Conservation (phyloP, 2,329 filamentous ascomycete species). For the Furcasterigmium sp. region DNA sequence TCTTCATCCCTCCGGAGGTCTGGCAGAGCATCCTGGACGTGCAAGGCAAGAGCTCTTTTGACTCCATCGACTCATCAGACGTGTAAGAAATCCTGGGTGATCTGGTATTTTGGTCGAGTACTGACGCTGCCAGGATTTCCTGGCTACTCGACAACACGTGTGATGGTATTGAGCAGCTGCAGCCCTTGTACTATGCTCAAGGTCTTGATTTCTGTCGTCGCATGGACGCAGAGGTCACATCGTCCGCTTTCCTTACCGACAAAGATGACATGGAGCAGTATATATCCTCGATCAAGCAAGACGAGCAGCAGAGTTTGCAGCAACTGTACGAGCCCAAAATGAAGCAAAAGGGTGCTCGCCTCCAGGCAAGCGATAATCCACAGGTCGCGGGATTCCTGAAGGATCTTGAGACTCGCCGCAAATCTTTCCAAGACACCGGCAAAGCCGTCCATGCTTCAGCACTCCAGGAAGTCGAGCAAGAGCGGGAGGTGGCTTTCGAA, state of each 20-base stretch:
- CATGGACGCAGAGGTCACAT: constrained; percentile 37
- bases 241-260: constrained; percentile 34
- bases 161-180: constrained; percentile 50
- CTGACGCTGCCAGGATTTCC: constrained; percentile 8
- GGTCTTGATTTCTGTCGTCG: constrained; percentile 56
- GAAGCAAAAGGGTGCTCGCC: constrained; percentile 15
- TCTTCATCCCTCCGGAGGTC: constrained; percentile 56
- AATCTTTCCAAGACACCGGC: constrained; percentile 27
- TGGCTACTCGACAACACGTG: constrained; percentile 66
- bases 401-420: constrained; percentile 25
- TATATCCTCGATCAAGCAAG: constrained; percentile 36
- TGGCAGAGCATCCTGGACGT: constrained; percentile 54
- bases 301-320: constrained; percentile 51
- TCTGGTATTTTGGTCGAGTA: too few relatives aligned
- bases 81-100: constrained; percentile 32
- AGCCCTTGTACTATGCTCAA: constrained; percentile 53
- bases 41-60: constrained; percentile 17
- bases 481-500: constrained; percentile 54
- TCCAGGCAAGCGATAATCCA: constrained; percentile 5
- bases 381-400: constrained; percentile 18
- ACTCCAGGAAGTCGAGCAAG: constrained; percentile 55
- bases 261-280: constrained; percentile 20
- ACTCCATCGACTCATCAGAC: constrained; percentile 37
- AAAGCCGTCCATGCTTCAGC: constrained; percentile 41
- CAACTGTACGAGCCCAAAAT: constrained; percentile 45